Conservation (phyloP, 352 stramenopile species). For the Globisporangium takayamanum region DNA sequence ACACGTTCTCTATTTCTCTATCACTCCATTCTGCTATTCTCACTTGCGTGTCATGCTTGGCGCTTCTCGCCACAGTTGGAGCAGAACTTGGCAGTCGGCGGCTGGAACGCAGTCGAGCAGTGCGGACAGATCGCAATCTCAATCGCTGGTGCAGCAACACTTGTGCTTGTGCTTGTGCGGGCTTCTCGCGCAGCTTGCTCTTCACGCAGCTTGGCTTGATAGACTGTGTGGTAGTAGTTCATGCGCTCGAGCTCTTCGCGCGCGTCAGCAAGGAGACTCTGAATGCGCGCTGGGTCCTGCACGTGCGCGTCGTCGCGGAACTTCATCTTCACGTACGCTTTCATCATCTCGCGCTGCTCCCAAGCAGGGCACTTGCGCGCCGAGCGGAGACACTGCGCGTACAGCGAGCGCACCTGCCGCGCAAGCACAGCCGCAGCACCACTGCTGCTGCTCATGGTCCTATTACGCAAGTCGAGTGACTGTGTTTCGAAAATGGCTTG, state of each 20-base stretch:
- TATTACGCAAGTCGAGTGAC: neutral
- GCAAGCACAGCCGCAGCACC: constrained; percentile 4
- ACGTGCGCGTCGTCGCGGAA: constrained; percentile 52
- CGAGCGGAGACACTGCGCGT: constrained; percentile 68
- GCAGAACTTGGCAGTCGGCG: constrained; percentile 61
- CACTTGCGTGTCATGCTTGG: neutral
- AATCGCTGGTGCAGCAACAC: neutral
- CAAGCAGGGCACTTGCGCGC: constrained; percentile 65
- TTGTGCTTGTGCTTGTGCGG: neutral
- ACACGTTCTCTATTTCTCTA: neutral
- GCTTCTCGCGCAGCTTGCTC: constrained; percentile 6
- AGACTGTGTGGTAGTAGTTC: constrained; percentile 85
- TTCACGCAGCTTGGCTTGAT: constrained; percentile 50
- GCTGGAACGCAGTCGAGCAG: constrained; percentile 38
- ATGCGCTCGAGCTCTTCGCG: constrained; percentile 77
- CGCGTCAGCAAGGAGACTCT: constrained; percentile 46
- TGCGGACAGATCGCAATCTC: constrained; percentile 23
- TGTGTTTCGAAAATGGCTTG: neutral
- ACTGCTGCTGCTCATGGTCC: neutral
- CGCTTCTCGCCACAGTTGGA: constrained; percentile 64
- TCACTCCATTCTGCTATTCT: neutral
- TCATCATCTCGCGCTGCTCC: constrained; percentile 84
- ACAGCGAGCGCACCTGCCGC: constrained; percentile 50
- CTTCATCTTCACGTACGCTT: constrained; percentile 70
- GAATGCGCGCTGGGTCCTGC: constrained; percentile 50